Percentiles rank a stretch among this genome's conserved stretches.
Conservation (phyloP, 2,329 filamentous ascomycete genomes). For the Pseudovirgaria hyperparasitica region DNA sequence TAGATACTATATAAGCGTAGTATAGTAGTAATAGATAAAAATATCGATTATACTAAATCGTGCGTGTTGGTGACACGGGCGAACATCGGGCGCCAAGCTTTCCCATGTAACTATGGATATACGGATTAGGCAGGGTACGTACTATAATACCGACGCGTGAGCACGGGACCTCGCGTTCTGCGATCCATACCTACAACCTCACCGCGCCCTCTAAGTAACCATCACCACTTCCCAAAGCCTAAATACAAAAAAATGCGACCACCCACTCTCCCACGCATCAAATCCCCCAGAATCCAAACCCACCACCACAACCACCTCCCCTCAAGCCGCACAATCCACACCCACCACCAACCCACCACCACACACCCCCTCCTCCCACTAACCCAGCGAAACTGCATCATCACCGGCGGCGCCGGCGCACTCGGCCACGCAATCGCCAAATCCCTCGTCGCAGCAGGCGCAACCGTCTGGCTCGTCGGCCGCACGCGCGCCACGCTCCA, state of each 20-base stretch:
- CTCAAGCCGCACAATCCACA: conserved; percentile 1
- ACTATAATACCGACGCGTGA: conserved; percentile 2
- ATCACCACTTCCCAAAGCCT: conserved; percentile 1
- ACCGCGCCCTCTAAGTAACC: neutral
- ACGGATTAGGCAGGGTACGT: too few relatives aligned
- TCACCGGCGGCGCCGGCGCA: conserved; percentile 25
- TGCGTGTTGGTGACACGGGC: too few relatives aligned
- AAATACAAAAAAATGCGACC: neutral
- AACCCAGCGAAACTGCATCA: conserved; percentile 14
- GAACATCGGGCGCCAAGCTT: too few relatives aligned
- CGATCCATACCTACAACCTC: neutral
- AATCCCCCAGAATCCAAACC: neutral
- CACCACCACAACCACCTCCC: neutral
- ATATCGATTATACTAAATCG: too few relatives aligned
- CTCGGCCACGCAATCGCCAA: conserved; percentile 25
- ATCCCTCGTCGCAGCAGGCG: conserved; percentile 16
- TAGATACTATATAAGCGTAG: too few relatives aligned
- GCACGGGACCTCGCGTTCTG: conserved; percentile 3
- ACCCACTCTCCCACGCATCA: neutral
- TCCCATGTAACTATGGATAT: too few relatives aligned
- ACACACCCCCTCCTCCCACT: conserved; percentile 1
- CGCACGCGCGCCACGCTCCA: conserved; percentile 14
- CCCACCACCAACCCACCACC: neutral
- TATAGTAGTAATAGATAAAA: too few relatives aligned
- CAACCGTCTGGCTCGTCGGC: conserved; percentile 19